phyloP scores from a whole-genome alignment of 306 rosid species.

The Vigna angularis region DNA sequence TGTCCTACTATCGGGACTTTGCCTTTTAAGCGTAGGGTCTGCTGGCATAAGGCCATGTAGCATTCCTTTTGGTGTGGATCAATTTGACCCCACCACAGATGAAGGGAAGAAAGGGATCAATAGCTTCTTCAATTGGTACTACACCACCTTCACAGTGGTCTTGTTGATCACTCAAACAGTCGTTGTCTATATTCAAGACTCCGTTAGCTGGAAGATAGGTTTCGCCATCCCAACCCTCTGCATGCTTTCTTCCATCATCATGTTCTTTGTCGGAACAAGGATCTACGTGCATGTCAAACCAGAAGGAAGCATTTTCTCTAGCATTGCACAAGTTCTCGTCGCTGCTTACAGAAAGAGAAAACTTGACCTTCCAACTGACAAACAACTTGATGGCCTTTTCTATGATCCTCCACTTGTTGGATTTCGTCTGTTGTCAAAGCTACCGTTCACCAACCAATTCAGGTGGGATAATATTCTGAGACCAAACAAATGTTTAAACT shows the following conservation, averaged over 20 bases:
- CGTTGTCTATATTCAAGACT: conserved; percentile 74
- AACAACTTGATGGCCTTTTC: conserved; percentile 29
- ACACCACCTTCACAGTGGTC: conserved; percentile 49
- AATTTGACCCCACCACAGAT: conserved; percentile 67
- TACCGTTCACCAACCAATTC: conserved; percentile 65
- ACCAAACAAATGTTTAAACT: too few relatives aligned
- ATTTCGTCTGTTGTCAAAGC: conserved; percentile 50
- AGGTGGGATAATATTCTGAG: conserved; percentile 55
- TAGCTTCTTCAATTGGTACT: conserved; percentile 83
- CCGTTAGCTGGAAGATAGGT: conserved; percentile 83
- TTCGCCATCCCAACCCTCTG: conserved; percentile 71
- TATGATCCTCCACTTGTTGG: conserved; percentile 66
- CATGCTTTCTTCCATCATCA: conserved; percentile 60
- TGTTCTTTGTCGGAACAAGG: conserved; percentile 65
- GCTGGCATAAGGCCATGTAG: conserved; percentile 89
- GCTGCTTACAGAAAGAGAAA: conserved; percentile 70
- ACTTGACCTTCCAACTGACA: conserved; percentile 48
- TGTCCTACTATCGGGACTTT: conserved; percentile 56
- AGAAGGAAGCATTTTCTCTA: conserved; percentile 69
- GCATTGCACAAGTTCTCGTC: conserved; percentile 66
- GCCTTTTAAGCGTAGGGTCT: conserved; percentile 61
- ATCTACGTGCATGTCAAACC: conserved; percentile 65
- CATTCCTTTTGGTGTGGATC: conserved; percentile 86
- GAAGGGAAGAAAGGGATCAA: conserved; percentile 68
- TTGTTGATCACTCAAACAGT: conserved; percentile 58